phyloP scores from a whole-genome alignment of 768 basidiomycete genomes.

The Kwoniella dejecticola region DNA sequence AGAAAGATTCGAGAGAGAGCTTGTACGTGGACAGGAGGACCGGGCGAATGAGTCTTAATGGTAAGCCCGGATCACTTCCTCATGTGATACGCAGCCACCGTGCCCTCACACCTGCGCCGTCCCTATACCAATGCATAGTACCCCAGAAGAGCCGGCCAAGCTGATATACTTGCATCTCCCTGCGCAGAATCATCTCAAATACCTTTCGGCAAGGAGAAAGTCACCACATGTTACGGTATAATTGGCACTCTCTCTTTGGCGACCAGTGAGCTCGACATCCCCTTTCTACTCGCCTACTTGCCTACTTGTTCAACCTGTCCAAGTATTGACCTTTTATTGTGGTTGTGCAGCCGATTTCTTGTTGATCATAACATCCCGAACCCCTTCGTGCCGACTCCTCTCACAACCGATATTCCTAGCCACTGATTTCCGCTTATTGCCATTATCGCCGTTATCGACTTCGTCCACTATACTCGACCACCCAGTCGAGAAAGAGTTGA shows the following conservation, averaged over 20 bases:
- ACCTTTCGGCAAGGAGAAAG: slow-evolving; percentile 54
- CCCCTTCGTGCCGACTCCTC: slow-evolving; percentile 74
- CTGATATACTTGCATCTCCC: neutral
- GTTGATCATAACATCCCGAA: slow-evolving; percentile 80
- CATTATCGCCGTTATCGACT: slow-evolving; percentile 72
- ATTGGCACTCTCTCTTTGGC: slow-evolving; percentile 59
- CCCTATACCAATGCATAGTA: neutral
- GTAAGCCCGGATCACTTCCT: too few species aligned
- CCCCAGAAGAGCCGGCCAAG: neutral
- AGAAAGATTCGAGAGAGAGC: slow-evolving; percentile 53
- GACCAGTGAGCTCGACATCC: slow-evolving; percentile 50
- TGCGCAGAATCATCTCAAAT: slow-evolving; percentile 24
- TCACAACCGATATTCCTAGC: slow-evolving; percentile 85
- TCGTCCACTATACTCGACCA: slow-evolving; percentile 68
- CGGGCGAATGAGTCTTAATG: slow-evolving; percentile 54
- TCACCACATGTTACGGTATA: slow-evolving; percentile 59
- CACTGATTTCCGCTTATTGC: slow-evolving; percentile 86
- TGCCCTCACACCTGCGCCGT: too few species aligned
- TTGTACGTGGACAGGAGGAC: slow-evolving; percentile 56
- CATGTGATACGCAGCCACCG: too few species aligned
- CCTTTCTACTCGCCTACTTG: neutral
- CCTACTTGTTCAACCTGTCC: neutral
- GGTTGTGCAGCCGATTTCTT: slow-evolving; percentile 78
- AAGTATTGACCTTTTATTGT: slow-evolving; percentile 4
- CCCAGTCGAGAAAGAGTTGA: slow-evolving; percentile 81